Evolutionary conservation across 768 basidiomycete genomes (phyloP).

Genomic region (Hebeloma cylindrosporum): DNA sequence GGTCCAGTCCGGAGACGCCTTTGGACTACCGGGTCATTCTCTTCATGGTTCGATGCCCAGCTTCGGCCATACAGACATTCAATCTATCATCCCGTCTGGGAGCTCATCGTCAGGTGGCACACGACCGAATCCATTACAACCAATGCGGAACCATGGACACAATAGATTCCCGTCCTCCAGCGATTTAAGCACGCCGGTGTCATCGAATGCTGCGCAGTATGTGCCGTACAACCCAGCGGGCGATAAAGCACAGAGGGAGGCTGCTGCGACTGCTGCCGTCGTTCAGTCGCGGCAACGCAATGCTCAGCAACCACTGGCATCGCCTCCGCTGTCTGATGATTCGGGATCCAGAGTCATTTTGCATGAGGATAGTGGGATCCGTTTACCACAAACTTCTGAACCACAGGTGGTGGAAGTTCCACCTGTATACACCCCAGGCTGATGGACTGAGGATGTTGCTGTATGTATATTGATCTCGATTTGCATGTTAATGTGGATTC

Average conservation of each 20-base stretch:
- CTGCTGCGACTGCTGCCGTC: constrained; percentile 6
- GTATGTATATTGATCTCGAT: no score
- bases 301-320: neutral
- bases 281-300: constrained; percentile 1
- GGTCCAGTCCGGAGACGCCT: neutral
- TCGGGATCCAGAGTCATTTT: neutral
- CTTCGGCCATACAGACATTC: constrained; percentile 8
- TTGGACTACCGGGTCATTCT: no score
- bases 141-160: neutral
- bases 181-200: no score
- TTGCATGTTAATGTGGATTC: no score
- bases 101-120: neutral
- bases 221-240: neutral
- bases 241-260: constrained; percentile 14
- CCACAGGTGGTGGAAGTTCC: constrained; percentile 13
- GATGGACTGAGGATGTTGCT: no score
- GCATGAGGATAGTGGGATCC: constrained; percentile 19
- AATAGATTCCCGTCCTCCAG: no score
- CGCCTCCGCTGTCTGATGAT: neutral
- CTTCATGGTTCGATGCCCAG: constrained; percentile 13
- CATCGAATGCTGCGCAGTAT: no score
- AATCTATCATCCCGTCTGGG: constrained; percentile 1
- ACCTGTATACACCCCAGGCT: constrained; percentile 17
- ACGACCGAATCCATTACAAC: neutral
- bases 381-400: constrained; percentile 1